Evolutionary conservation across 208 protist genomes (phyloP).

Genomic region (Crithidia mellificae): DNA sequence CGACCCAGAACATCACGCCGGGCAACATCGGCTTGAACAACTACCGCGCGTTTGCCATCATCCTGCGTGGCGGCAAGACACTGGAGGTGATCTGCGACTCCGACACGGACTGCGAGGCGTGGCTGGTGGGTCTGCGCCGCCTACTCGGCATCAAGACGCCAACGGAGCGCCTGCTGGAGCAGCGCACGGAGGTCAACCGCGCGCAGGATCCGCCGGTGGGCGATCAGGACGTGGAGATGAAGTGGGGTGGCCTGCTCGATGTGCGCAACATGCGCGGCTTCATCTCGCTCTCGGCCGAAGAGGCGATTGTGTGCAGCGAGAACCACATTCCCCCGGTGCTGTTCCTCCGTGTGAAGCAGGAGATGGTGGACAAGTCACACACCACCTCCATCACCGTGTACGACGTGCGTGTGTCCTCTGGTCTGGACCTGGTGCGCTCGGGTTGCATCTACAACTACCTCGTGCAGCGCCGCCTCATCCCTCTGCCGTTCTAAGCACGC

Average conservation of each 20-base stretch:
- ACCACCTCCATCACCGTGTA: constrained; percentile 75
- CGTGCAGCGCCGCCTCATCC: constrained; percentile 60
- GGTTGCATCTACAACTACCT: constrained; percentile 77
- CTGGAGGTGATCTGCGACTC: constrained; percentile 91
- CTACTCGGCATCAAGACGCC: constrained; percentile 67
- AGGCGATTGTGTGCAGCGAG: constrained; percentile 81
- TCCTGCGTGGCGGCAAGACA: constrained; percentile 81
- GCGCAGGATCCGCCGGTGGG: constrained; percentile 10
- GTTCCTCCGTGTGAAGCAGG: constrained; percentile 86
- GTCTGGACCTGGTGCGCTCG: constrained; percentile 79
- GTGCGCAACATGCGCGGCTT: constrained; percentile 85
- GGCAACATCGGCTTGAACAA: constrained; percentile 81
- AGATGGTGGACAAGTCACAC: constrained; percentile 79
- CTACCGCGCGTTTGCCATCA: constrained; percentile 85
- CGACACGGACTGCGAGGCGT: constrained; percentile 90
- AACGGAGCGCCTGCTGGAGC: constrained; percentile 64
- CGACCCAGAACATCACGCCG: constrained; percentile 76
- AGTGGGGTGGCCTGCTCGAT: constrained; percentile 81
- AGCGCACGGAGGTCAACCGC: constrained; percentile 27
- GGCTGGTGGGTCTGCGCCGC: constrained; percentile 84
- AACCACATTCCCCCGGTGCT: constrained; percentile 85
- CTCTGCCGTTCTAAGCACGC: constrained; percentile 43
- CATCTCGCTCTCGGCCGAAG: constrained; percentile 71
- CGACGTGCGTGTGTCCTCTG: constrained; percentile 80
- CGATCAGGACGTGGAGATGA: constrained; percentile 53